Evolutionary conservation across 306 rosid species (phyloP).

Genomic region (Cicer pinnatifidum): DNA sequence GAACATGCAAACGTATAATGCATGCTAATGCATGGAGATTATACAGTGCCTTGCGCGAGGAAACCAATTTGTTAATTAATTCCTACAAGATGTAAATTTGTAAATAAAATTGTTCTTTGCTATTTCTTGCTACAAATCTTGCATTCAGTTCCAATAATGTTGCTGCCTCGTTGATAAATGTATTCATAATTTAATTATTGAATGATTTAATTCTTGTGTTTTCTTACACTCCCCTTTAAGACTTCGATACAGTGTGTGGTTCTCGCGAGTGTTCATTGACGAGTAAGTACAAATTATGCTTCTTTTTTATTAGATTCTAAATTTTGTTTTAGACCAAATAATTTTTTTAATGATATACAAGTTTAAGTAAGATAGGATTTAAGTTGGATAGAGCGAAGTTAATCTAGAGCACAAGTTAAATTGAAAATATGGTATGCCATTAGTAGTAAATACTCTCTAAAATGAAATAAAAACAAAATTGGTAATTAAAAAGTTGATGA

Average conservation of each 20-base stretch:
- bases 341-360: too few species aligned
- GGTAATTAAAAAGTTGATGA: too few species aligned
- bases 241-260: neutral
- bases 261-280: neutral
- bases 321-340: too few species aligned
- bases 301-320: too few species aligned
- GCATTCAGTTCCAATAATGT: constrained; percentile 30
- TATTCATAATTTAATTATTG: constrained; percentile 29
- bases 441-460: too few species aligned
- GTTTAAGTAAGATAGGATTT: too few species aligned
- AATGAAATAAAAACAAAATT: too few species aligned
- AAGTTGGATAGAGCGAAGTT: too few species aligned
- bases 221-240: neutral
- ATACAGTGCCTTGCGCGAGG: constrained; percentile 8
- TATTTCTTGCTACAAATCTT: neutral
- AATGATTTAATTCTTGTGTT: constrained; percentile 13
- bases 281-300: neutral
- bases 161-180: constrained; percentile 16
- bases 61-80: constrained; percentile 21
- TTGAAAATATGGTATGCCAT: too few species aligned
- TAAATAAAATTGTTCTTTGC: constrained; percentile 47
- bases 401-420: too few species aligned
- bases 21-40: constrained; percentile 36
- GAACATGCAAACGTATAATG: constrained; percentile 32
- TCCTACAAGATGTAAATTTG: constrained; percentile 51